Evolutionary conservation across 495 filamentous ascomycete genomes (phyloP), one percentile per base, ranked within the genome.

Genomic region (Trichoderma reesei): DNA sequence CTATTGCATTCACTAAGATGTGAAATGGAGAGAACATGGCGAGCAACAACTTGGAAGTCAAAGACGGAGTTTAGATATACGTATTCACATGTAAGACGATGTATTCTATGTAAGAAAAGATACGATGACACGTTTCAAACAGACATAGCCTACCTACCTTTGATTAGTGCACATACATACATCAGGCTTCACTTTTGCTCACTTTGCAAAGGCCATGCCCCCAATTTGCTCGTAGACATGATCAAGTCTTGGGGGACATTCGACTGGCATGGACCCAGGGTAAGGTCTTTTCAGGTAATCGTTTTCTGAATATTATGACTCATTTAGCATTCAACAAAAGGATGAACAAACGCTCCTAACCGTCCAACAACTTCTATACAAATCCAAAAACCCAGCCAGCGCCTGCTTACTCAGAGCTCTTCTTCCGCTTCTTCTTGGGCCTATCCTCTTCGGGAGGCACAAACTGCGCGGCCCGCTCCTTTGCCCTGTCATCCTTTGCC

Each of bases 401-500:
- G 36, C 39, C 61, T 14, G 13, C 14, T 26, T 62, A 62, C 37
- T 41, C 61, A 41, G 61, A 41, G 13, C 48, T 82, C 62, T 81
- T 79, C 67, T 86, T 83, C 65, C 79, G 73, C 65, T 83, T 81
- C 76, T 81, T 83, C 76, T 82, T 85, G 67, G 82, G 78, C 62
- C 77, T 82, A 56, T 79, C 77, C 71, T 98, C 94, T 68, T 88
- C 83, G 10, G 94, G 94, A 33, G 93, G 85, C 66, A 92, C 82
- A 71, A 90, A 97, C 54, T 93, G 88, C 79, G 88, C 86, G 73
- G 90, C 86, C 63, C 90, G 81, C 78, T 90, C 88, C 72, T 85
- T 85, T 82, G 89, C 85, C 84, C 92, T 96, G 79, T 96, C 91
- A 64, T 85, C 86, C 77, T 88, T 89, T 83, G 94, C 95, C 75